A percentile compares a stretch with the other conserved stretches of the same genome.
Conservation (phyloP, 2,329 filamentous ascomycete genomes). For the Arthrocladium fulminans region DNA sequence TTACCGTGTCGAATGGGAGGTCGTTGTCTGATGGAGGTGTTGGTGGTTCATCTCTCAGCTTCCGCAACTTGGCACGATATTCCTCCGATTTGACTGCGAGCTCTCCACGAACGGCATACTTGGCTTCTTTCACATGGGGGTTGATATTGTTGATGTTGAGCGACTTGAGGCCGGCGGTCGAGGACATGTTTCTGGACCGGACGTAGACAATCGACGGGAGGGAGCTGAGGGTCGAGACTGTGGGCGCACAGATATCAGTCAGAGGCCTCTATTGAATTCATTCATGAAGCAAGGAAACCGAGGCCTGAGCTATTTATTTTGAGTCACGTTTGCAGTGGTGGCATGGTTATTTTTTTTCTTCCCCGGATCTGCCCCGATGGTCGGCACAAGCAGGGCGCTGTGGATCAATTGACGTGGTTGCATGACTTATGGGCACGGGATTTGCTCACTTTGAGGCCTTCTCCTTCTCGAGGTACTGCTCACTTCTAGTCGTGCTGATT, state of each 20-base stretch:
- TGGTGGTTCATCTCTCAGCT: constrained; percentile 29
- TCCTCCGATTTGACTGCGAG: constrained; percentile 88
- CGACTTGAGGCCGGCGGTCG: constrained; percentile 37
- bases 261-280: constrained; percentile 5
- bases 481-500: constrained; percentile 1
- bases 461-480: constrained; percentile 14
- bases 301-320: constrained; percentile 2
- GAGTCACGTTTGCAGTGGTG: constrained; percentile 1
- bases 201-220: constrained; percentile 19
- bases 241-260: constrained; percentile 7
- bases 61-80: constrained; percentile 64
- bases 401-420: constrained; percentile 8
- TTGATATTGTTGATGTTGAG: constrained; percentile 86
- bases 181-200: constrained; percentile 37
- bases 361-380: constrained; percentile 6
- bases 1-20: constrained; percentile 81
- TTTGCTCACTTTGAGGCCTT: constrained; percentile 10
- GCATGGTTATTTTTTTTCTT: not conserved
- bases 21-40: constrained; percentile 37
- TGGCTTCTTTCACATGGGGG: constrained; percentile 71
- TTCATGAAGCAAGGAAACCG: constrained; percentile 6
- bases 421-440: not conserved
- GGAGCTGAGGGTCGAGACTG: constrained; percentile 18
- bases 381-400: constrained; percentile 14
- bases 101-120: constrained; percentile 95